phyloP scores from a whole-genome alignment of 257 asterid species.

The Cynanchum wilfordii region DNA sequence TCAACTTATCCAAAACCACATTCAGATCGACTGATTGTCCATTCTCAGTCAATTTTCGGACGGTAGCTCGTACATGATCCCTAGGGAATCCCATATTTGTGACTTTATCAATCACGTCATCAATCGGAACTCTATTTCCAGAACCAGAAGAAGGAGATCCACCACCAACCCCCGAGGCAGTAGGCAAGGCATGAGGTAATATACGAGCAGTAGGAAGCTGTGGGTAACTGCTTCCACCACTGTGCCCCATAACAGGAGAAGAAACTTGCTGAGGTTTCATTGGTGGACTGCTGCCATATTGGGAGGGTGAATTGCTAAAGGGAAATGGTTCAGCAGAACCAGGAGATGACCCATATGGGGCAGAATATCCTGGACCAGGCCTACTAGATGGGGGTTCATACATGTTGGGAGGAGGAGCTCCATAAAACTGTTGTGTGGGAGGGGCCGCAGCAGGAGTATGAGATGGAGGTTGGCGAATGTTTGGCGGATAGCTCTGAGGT shows the following conservation, averaged over 20 bases:
- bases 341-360: conserved; percentile 49
- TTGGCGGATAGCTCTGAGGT: conserved; percentile 50
- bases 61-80: conserved; percentile 82
- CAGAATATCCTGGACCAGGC: conserved; percentile 65
- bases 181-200: conserved; percentile 82
- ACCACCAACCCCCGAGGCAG: conserved; percentile 63
- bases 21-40: conserved; percentile 95
- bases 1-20: conserved; percentile 85
- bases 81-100: conserved; percentile 90
- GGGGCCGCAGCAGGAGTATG: conserved; percentile 45
- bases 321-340: conserved; percentile 61
- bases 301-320: conserved; percentile 51
- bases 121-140: conserved; percentile 75
- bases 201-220: conserved; percentile 88
- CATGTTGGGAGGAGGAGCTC: conserved; percentile 37
- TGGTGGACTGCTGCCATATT: conserved; percentile 53
- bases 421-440: conserved; percentile 59
- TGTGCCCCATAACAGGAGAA: conserved; percentile 40
- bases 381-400: conserved; percentile 67
- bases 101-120: conserved; percentile 93
- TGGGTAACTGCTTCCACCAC: conserved; percentile 64
- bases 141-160: conserved; percentile 49
- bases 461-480: conserved; percentile 41
- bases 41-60: conserved; percentile 72
- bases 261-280: conserved; percentile 48